Percentiles rank a stretch among this genome's conserved stretches.
Conservation (phyloP, 768 basidiomycete species). For the Tricholoma saponaceum region DNA sequence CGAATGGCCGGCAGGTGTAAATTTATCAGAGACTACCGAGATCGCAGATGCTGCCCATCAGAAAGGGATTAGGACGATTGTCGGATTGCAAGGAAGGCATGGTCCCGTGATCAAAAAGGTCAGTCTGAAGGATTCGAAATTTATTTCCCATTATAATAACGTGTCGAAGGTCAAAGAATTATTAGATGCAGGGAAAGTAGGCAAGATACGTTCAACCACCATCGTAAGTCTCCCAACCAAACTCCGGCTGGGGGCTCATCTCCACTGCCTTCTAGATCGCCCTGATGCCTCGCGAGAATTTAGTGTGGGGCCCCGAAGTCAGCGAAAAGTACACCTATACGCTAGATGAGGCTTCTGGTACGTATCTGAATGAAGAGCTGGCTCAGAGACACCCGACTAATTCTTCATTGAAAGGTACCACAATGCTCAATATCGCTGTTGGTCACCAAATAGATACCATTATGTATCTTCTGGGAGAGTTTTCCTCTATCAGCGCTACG, state of each 20-base stretch:
- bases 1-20: conserved; percentile 36
- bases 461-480: conserved; percentile 26
- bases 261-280: neutral
- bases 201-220: conserved; percentile 24
- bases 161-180: conserved; percentile 24
- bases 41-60: conserved; percentile 27
- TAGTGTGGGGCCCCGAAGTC: neutral
- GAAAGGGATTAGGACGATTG: conserved; percentile 25
- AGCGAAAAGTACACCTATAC: neutral
- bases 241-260: no score
- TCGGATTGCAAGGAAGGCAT: conserved; percentile 33
- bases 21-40: conserved; percentile 26
- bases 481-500: conserved; percentile 24
- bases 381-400: neutral
- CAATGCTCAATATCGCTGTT: conserved; percentile 20
- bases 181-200: conserved; percentile 25
- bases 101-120: conserved; percentile 27
- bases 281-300: neutral
- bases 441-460: conserved; percentile 28
- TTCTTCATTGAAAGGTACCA: conserved; percentile 18
- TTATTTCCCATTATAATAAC: neutral
- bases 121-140: neutral
- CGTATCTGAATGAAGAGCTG: neutral
- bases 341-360: neutral
- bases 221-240: conserved; percentile 13